Evolutionary conservation across 257 asterid genomes (phyloP), one percentile per base, ranked within the genome.

Genomic region (Ilex asprella): DNA sequence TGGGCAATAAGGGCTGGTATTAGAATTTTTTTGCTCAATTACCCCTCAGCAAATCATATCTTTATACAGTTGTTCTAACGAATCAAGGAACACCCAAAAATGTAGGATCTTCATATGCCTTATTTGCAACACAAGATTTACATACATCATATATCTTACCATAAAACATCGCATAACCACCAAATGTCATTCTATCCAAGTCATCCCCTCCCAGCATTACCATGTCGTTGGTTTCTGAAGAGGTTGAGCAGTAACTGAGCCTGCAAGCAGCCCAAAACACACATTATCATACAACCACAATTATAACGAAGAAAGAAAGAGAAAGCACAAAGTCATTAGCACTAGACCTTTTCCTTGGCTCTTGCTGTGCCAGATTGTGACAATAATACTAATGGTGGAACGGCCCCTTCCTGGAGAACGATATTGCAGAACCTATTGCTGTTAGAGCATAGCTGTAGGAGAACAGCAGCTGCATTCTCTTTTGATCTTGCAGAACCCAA

Each of bases 381-480:
- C 67, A 89, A 77, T 30, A 89, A 92, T 53, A 84, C 95, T 56
- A 89, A 68, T 2, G 97, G 95, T 16, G 97, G 97, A 72, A 89
- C 84, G 7, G 89, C 97, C 10, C 92, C 97, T 80, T 83, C 94
- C 74, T 75, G 86, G 62, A 89, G 88, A 68, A 85, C 95, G 73
- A 68, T 78, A 62, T 72, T 83, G 80, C 92, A 89, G 71, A 67
- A 79, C 71, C 91, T 75, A 73, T 70, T 70, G 74, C 94, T 84
- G 52, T 79, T 84, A 14, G 79, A 81, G 75, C 97, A 87, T n/a
- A 89, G 70, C 78, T 87, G 97, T 68, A 86, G 81, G 55, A 89
- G 86, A 58, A 94, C 94, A 56, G 97, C 97, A 12, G 95, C 97
- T 53, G 97, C 97, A 73, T 89, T 86, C 73, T 89, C 97, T 75